Base-by-base conservation (phyloP, 1,139 yeast genomes). In the Lodderomyces metapsilosis region DNA sequence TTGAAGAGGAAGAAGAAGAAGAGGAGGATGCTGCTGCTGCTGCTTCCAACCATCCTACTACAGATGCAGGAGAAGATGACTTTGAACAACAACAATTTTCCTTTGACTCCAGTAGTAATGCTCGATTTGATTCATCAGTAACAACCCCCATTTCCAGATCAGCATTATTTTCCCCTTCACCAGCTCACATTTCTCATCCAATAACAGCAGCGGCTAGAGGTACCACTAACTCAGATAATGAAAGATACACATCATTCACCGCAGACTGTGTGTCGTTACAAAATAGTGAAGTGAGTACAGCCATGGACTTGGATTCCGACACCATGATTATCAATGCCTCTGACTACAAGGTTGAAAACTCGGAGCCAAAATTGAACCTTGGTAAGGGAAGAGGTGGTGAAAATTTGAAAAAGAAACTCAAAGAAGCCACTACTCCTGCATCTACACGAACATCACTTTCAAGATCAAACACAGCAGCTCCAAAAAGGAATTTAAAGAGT, bases 211-310 rank as follows among this genome's bases (percentile, higher is more conserved):
- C 39, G 8, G 4, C 32, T 16, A 9, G 5, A 7, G 15, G 10
- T 3, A 13, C 18, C 9, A 28, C 18, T 6, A 15, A 3, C 30
- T 25, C 32, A 8, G 32, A 42, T 33, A 40, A 45, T 12, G 48
- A 48, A 23, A 47, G 63, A 28, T 64, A 64, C 48, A 54, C 60
- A 10, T 58, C 67, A 11, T 64, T 65, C 53, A 64, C 66, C 22
- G 53, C 73, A 20, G 73, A 68, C 41, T 68, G 74, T 39, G 62
- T 69, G 13, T 63, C 70, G 18, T 57, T 69, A 35, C 71, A 58
- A 51, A 66, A 67, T 48, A 63, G 70, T 48, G 75, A 68, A 41
- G 66, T 68, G 74, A 68, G 74, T 11, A 43, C 41, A 3, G 55
- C 61, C 12, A 42, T 51, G 30, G 58, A 36, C 6, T 28, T 37